A percentile compares a stretch with the other conserved stretches of the same genome.
phyloP scores from a whole-genome alignment of 148 eudicot genomes.

The Vaccinium corymbosum region DNA sequence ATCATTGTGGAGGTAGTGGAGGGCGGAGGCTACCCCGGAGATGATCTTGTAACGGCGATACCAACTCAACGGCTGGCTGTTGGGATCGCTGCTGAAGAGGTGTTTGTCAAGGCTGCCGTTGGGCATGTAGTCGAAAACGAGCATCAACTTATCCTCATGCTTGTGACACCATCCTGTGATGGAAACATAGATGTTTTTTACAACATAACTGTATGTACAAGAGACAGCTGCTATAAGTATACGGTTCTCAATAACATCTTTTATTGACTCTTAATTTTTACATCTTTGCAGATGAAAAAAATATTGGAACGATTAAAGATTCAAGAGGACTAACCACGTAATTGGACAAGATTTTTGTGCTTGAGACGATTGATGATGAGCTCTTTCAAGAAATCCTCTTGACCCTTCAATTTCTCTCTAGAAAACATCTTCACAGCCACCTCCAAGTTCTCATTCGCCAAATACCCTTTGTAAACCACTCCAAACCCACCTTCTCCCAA shows the following conservation, averaged over 20 bases:
- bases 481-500: conserved; percentile 87
- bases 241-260: too few species aligned
- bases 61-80: conserved; percentile 37
- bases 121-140: conserved; percentile 86
- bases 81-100: conserved; percentile 37
- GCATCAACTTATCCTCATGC: conserved; percentile 48
- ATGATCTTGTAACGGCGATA: conserved; percentile 40
- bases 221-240: not conserved
- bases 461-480: conserved; percentile 55
- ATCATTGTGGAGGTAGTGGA: conserved; percentile 10
- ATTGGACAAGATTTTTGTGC: conserved; percentile 71
- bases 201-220: not conserved
- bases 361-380: conserved; percentile 87
- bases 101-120: conserved; percentile 82
- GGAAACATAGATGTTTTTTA: not conserved
- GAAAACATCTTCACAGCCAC: conserved; percentile 82
- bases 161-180: conserved; percentile 53
- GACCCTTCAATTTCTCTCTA: conserved; percentile 65
- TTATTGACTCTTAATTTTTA: too few species aligned
- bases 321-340: conserved; percentile 49
- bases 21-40: conserved; percentile 46
- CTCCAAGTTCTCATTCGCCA: conserved; percentile 42
- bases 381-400: conserved; percentile 85
- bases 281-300: too few species aligned
- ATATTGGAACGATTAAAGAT: too few species aligned